phyloP scores from a whole-genome alignment of 1,284 basidiomycete genomes.

The Stereum hirsutum region DNA sequence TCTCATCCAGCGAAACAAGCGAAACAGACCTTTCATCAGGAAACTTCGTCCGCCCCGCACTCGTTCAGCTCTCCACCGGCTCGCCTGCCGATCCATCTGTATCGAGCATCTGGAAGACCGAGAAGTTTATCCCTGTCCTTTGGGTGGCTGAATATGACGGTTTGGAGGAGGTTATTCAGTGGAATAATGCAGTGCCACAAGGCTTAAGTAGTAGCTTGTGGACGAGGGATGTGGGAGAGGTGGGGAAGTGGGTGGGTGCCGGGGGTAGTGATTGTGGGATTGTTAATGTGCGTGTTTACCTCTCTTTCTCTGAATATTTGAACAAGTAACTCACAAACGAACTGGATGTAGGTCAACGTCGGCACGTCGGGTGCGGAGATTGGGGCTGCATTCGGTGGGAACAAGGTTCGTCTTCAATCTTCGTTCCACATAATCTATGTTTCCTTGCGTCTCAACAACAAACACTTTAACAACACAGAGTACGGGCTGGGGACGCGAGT shows the following conservation, averaged over 20 bases:
- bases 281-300: constrained; percentile 53
- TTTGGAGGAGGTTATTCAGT: constrained; percentile 82
- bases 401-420: constrained; percentile 80
- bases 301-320: background rate
- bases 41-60: constrained; percentile 85
- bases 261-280: constrained; percentile 81
- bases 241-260: constrained; percentile 90
- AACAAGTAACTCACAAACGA: too few species aligned
- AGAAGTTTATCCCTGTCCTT: constrained; percentile 83
- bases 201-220: constrained; percentile 87
- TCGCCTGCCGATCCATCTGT: constrained; percentile 37
- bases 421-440: too few species aligned
- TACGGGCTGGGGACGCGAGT: constrained; percentile 92
- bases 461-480: constrained; percentile 34
- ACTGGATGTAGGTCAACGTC: constrained; percentile 81
- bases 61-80: constrained; percentile 57
- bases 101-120: constrained; percentile 68
- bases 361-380: constrained; percentile 95
- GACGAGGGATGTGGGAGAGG: constrained; percentile 74
- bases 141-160: constrained; percentile 87
- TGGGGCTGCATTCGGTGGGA: constrained; percentile 86
- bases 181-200: constrained; percentile 92
- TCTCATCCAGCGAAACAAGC: too few species aligned
- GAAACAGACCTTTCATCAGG: too few species aligned
- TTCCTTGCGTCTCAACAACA: too few species aligned